phyloP scores from a whole-genome alignment of 2,329 filamentous ascomycete species.

The Dichotomopilus funicola region DNA sequence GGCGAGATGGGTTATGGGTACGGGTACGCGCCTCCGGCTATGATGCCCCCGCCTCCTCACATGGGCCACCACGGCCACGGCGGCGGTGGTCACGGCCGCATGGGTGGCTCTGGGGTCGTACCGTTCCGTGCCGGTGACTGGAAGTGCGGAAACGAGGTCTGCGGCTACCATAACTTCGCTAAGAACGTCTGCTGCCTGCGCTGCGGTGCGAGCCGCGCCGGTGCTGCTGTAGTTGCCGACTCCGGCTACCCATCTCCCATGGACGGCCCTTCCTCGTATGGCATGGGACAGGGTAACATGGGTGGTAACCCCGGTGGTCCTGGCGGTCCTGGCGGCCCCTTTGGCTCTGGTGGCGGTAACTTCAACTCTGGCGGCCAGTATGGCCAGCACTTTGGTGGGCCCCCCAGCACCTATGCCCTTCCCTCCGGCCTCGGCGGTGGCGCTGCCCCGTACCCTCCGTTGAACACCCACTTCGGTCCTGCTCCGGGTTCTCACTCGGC shows the following conservation, averaged over 20 bases:
- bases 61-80: slow-evolving; percentile 49
- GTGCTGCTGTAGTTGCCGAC: slow-evolving; percentile 89
- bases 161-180: slow-evolving; percentile 98
- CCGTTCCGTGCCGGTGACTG: slow-evolving; percentile 98
- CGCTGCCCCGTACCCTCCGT: slow-evolving; percentile 70
- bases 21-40: slow-evolving; percentile 64
- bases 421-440: slow-evolving; percentile 78
- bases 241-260: slow-evolving; percentile 86
- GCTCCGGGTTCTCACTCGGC: slow-evolving; percentile 73
- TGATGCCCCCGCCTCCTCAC: slow-evolving; percentile 74
- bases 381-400: slow-evolving; percentile 78
- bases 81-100: slow-evolving; percentile 49
- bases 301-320: slow-evolving; percentile 63
- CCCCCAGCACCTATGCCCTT: slow-evolving; percentile 81
- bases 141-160: slow-evolving; percentile 97
- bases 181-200: slow-evolving; percentile 98
- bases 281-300: slow-evolving; percentile 85
- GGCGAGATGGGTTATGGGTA: slow-evolving; percentile 60
- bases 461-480: slow-evolving; percentile 76
- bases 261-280: slow-evolving; percentile 76
- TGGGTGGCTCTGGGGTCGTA: slow-evolving; percentile 78
- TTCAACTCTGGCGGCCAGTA: slow-evolving; percentile 60
- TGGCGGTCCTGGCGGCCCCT: slow-evolving; percentile 62
- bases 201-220: slow-evolving; percentile 89
- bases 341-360: slow-evolving; percentile 60